Evolutionary conservation across 2,329 filamentous ascomycete genomes (phyloP).

Genomic region (Kalmusia sp.): DNA sequence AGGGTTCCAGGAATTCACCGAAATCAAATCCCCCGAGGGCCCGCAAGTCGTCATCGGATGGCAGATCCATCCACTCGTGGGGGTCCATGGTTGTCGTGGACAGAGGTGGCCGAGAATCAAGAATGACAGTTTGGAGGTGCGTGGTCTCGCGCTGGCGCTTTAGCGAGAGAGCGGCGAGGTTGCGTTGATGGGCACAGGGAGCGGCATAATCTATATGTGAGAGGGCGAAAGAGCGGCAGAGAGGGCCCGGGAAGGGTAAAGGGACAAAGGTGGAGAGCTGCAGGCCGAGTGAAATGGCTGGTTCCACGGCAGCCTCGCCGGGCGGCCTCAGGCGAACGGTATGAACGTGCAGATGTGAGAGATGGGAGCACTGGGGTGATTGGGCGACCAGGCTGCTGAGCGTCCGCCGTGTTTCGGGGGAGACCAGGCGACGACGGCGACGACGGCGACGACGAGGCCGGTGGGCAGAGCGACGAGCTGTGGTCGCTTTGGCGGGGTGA

Average conservation of each 20-base stretch:
- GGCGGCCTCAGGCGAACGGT: conserved; percentile 1
- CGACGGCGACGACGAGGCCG: too few species aligned
- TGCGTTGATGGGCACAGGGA: not conserved
- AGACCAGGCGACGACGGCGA: too few species aligned
- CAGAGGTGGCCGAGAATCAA: not conserved
- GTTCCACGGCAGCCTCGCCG: conserved; percentile 7
- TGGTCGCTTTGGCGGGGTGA: not conserved
- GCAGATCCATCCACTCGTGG: conserved; percentile 27
- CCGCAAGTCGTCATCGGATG: conserved; percentile 34
- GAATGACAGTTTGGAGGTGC: not conserved
- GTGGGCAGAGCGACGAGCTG: not conserved
- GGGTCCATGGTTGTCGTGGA: not conserved
- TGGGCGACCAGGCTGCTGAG: not conserved
- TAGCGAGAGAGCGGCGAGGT: not conserved
- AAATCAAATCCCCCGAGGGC: too few species aligned
- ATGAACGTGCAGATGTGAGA: not conserved
- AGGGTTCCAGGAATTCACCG: too few species aligned
- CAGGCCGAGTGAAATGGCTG: not conserved
- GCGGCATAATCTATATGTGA: not conserved
- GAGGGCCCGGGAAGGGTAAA: not conserved
- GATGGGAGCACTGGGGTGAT: not conserved
- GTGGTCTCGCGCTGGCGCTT: not conserved
- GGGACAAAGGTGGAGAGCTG: not conserved
- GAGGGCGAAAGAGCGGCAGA: not conserved
- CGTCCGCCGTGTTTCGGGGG: not conserved